phyloP scores from a whole-genome alignment of 805 yeast genomes.

The Kluyveromyces nonfermentans region DNA sequence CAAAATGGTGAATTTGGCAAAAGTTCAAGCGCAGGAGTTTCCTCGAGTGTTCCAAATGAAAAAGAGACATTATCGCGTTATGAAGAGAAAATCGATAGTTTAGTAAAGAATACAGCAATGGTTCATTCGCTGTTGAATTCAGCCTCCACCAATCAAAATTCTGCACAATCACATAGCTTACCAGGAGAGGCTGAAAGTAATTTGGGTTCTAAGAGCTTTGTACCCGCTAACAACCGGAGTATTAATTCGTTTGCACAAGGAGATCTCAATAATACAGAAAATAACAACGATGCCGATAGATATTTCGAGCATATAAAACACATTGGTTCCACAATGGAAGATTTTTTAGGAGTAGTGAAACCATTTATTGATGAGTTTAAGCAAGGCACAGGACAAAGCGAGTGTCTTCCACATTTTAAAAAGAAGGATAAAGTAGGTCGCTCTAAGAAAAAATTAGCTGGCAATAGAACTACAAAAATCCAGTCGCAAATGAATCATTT shows the following conservation, averaged over 20 bases:
- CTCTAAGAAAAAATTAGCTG: not conserved
- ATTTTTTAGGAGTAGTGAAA: conserved; percentile 1
- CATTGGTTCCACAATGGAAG: not conserved
- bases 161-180: not conserved
- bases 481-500: not conserved
- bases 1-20: not conserved
- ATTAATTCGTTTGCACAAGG: not conserved
- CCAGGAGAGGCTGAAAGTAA: not conserved
- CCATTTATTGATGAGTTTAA: not conserved
- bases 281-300: not conserved
- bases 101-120: not conserved
- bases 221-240: not conserved
- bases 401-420: not conserved
- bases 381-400: not conserved
- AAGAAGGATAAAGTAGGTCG: not conserved
- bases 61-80: not conserved
- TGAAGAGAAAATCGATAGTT: not conserved
- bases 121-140: conserved; percentile 1
- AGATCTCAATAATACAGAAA: not conserved
- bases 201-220: not conserved
- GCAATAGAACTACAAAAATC: not conserved
- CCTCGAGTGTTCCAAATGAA: not conserved
- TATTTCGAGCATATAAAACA: not conserved
- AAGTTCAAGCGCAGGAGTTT: not conserved
- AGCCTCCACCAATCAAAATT: no score